A percentile compares a stretch with the other conserved stretches of the same genome.
Conservation (phyloP, 1,284 basidiomycete species). For the Sparassis latifolia region DNA sequence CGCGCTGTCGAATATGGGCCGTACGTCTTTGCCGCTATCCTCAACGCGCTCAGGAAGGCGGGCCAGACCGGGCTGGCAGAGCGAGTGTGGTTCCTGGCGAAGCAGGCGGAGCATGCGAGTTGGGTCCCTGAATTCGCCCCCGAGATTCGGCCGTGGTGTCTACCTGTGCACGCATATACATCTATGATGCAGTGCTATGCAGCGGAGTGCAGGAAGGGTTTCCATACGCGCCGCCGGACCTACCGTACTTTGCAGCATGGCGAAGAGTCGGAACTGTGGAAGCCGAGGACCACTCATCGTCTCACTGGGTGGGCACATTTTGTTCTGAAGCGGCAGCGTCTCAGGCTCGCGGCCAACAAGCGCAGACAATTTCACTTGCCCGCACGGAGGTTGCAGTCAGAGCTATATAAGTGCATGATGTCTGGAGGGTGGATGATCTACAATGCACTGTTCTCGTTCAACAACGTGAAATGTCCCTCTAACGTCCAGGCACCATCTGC, state of each 20-base stretch:
- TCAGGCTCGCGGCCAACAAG: conserved; percentile 2
- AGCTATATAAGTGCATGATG: conserved; percentile 32
- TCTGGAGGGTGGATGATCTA: conserved; percentile 28
- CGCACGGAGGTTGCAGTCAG: conserved; percentile 23
- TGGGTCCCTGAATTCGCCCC: conserved; percentile 29
- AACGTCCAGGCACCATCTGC: conserved; percentile 34
- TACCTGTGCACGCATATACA: conserved; percentile 65
- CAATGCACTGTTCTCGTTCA: conserved; percentile 15
- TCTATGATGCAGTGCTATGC: conserved; percentile 63
- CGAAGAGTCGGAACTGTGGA: conserved; percentile 10
- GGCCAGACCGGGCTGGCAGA: conserved; percentile 53
- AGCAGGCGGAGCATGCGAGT: conserved; percentile 48
- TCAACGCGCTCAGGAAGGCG: conserved; percentile 56
- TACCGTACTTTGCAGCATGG: background rate
- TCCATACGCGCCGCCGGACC: conserved; percentile 5
- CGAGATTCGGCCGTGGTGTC: conserved; percentile 43
- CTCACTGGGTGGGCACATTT: conserved; percentile 34
- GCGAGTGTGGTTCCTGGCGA: conserved; percentile 55
- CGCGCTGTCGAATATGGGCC: conserved; percentile 50
- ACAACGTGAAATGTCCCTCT: background rate
- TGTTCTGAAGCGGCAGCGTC: conserved; percentile 16
- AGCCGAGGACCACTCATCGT: conserved; percentile 14
- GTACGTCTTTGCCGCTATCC: conserved; percentile 45
- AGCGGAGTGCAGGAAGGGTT: conserved; percentile 34
- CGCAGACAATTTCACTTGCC: conserved; percentile 13